Evolutionary conservation across 148 eudicot species (phyloP).

Genomic region (Chenopodium berlandieri): DNA sequence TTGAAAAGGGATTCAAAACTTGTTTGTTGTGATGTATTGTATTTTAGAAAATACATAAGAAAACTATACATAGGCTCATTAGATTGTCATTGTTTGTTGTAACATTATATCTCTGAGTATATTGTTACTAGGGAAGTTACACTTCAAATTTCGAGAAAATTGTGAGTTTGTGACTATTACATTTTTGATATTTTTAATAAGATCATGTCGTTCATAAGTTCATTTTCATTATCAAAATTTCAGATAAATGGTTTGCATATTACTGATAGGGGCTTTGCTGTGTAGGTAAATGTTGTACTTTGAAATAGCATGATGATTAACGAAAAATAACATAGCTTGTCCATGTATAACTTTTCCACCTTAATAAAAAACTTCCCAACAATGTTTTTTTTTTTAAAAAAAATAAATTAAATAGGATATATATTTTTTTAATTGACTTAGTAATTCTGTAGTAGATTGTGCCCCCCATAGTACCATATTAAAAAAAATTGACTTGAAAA

Average conservation of each 20-base stretch:
- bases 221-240: not conserved
- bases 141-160: not conserved
- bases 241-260: not conserved
- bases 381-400: too few relatives aligned
- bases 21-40: constrained; percentile 46
- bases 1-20: constrained; percentile 79
- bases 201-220: not conserved
- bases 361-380: too few relatives aligned
- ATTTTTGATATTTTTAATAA: constrained; percentile 1
- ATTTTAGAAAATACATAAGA: not conserved
- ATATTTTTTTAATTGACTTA: too few relatives aligned
- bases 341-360: too few relatives aligned
- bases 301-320: too few relatives aligned
- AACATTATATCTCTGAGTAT: not conserved
- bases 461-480: too few relatives aligned
- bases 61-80: not conserved
- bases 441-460: too few relatives aligned
- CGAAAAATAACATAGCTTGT: too few relatives aligned
- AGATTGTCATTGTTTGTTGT: not conserved
- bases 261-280: not conserved
- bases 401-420: too few relatives aligned
- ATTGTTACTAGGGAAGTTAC: not conserved
- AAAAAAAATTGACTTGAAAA: too few relatives aligned
- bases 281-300: too few relatives aligned
- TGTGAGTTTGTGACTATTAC: not conserved